Evolutionary conservation across 2,329 filamentous ascomycete species (phyloP), one percentile per base, ranked within the genome.

Genomic region (Sporothrix protearum): DNA sequence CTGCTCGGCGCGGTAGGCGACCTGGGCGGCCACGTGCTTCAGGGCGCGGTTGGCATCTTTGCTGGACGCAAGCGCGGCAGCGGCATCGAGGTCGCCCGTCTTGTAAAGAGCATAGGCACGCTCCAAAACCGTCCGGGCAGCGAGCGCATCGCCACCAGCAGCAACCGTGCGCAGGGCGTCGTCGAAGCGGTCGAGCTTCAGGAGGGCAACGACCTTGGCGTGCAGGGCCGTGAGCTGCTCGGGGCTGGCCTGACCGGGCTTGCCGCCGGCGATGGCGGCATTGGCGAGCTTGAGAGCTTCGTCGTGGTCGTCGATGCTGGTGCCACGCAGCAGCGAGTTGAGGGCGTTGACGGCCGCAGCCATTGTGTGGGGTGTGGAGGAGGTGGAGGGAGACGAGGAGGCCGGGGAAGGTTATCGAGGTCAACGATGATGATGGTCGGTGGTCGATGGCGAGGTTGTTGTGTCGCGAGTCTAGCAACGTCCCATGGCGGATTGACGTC

Each of bases 51-150:
- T n/a, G 39, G 9, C 19, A 12, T 36, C 14, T 14, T 75, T 71
- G 57, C 63, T 28, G 45, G 47, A 57, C 10, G 33, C 77, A 19
- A 82, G 74, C 1, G 78, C 80, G 33, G 86, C 84, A 25, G 92
- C 92, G 71, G 90, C 89, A 25, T 85, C 82, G 0, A 93, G 85
- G 74, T 89, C 85, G 30, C 92, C 91, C 0, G 88, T 86, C 82
- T 94, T 96, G 82, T 96, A 96, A 25, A 94, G 85, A n/a, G 91
- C 90, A 82, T 96, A 96, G 1, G 91, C 88, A 78, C 90, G 90
- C 80, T 94, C 92, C 57, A 94, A 84, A 19, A 81, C 77, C 75
- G 90, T 92, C 71, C 81, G 81, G 51, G 86, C 82, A 78, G 89
- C 87, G 71, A 94, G 81, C 74, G 82, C 83, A 72, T 86, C 83